phyloP scores from a whole-genome alignment of 1,284 basidiomycete genomes.

The Heliocybe sulcata region DNA sequence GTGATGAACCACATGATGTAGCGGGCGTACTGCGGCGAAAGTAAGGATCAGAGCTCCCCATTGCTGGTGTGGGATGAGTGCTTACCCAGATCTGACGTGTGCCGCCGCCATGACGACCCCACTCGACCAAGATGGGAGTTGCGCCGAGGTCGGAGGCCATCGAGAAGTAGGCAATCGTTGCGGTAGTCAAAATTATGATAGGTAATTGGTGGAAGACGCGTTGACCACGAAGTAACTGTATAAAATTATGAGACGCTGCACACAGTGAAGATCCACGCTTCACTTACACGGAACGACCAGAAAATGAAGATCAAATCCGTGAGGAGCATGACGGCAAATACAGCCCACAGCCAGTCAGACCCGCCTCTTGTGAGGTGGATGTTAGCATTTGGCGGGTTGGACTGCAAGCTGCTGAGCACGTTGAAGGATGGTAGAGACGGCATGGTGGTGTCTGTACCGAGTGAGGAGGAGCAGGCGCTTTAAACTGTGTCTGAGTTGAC shows the following conservation, averaged over 20 bases:
- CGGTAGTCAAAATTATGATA: constrained; percentile 36
- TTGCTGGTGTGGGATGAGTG: neutral
- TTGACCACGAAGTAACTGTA: constrained; percentile 29
- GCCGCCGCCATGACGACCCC: constrained; percentile 20
- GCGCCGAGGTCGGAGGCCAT: constrained; percentile 58
- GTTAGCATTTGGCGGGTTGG: constrained; percentile 30
- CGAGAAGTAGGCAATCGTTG: constrained; percentile 39
- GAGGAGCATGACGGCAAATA: constrained; percentile 41
- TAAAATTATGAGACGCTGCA: neutral
- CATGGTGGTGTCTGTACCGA: neutral
- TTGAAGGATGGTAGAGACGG: neutral
- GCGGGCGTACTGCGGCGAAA: constrained; percentile 40
- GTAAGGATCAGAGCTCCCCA: neutral
- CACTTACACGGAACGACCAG: constrained; percentile 29
- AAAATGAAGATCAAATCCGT: constrained; percentile 28
- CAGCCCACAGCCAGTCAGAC: constrained; percentile 50
- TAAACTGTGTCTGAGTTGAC: neutral
- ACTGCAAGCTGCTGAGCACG: constrained; percentile 4
- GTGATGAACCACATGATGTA: constrained; percentile 57
- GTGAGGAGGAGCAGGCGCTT: too few species aligned
- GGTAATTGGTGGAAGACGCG: constrained; percentile 42
- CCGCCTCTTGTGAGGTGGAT: constrained; percentile 31
- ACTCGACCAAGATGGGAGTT: constrained; percentile 42
- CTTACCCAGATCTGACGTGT: constrained; percentile 49
- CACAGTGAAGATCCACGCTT: neutral